phyloP scores from a whole-genome alignment of 2,329 filamentous ascomycete genomes.

The Sporothrix sp. region DNA sequence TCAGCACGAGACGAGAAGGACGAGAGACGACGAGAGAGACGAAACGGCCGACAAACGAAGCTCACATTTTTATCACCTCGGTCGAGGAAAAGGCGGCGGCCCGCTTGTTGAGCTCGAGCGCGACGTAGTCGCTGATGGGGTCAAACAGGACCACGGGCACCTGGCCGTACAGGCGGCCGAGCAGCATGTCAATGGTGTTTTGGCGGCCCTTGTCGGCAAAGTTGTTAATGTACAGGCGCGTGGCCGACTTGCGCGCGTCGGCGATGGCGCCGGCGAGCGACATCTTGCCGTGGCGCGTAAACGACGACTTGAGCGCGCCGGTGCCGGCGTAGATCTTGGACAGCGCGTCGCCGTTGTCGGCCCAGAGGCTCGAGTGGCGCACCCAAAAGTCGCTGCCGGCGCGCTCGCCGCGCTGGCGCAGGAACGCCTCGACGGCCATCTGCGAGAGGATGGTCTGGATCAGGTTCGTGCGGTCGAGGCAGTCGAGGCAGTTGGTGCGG shows the following conservation, averaged over 20 bases:
- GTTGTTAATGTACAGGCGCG: conserved; percentile 93
- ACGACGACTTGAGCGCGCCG: conserved; percentile 88
- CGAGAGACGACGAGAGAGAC: neutral
- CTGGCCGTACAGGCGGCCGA: conserved; percentile 79
- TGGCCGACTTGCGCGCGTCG: conserved; percentile 91
- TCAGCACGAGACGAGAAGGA: neutral
- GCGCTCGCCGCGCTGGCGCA: conserved; percentile 59
- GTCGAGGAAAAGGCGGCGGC: conserved; percentile 65
- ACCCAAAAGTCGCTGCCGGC: conserved; percentile 80
- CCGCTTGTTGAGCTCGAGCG: conserved; percentile 59
- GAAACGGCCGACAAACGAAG: conserved; percentile 10
- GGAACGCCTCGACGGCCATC: conserved; percentile 80
- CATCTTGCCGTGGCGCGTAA: conserved; percentile 92
- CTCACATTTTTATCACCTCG: conserved; percentile 63
- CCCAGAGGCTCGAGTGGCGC: conserved; percentile 87
- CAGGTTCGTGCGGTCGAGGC: conserved; percentile 87
- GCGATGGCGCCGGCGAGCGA: conserved; percentile 85
- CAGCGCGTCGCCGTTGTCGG: conserved; percentile 88
- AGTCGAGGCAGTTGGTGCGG: conserved; percentile 91
- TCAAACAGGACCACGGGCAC: conserved; percentile 78
- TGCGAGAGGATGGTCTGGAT: conserved; percentile 93
- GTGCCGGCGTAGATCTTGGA: conserved; percentile 96
- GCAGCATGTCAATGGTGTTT: conserved; percentile 86
- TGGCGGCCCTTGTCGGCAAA: conserved; percentile 90
- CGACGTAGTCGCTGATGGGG: conserved; percentile 86